Evolutionary conservation across 306 rosid genomes (phyloP), one percentile per base, ranked within the genome.

Genomic region (Erythrophleum fordii): DNA sequence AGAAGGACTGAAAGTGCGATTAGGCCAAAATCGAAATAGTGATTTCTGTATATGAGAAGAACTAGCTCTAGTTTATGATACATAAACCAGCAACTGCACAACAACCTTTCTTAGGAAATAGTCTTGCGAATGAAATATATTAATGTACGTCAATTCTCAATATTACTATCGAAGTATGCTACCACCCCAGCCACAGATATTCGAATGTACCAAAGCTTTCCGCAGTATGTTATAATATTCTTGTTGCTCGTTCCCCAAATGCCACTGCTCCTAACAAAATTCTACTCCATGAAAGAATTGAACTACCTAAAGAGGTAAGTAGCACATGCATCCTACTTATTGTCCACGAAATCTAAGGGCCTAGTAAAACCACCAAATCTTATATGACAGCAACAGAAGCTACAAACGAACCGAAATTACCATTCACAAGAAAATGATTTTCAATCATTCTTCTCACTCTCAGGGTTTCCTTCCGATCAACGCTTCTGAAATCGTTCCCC

Each of bases 361-460:
- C 56, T 2, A 23, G 35, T 3, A 45, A 25, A 69, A 37, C 8
- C 5, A 52, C n/a, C 58, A 31, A 60, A 64, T 80, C 81, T 46
- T 66, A 69, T 37, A 8, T 2, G 26, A 37, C 28, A 71, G n/a
- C 23, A 58, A 23, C 7, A 68, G 51, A 74, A 31, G 2, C 11
- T 31, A 69, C 35, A 10, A 65, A 26, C 58, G 11, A 45, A 69
- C 44, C 11, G 20, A 37, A 53, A 14, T 56, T 88, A 95, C 98
- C 98, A 35, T 91, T 90, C 35, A 90, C 34, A 77, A 60, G 46
- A 65, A 95, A 93, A 83, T 95, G 99, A 11, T 89, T 55, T 35
- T 82, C 83, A 64, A 95, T 89, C 34, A 90, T 72, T 73, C 77
- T 85, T 85, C 98, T 88, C 48, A 91, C 90, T 87, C 90, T 80